Base-by-base conservation (phyloP, 257 asterid genomes). In the Cruciata laevipes region DNA sequence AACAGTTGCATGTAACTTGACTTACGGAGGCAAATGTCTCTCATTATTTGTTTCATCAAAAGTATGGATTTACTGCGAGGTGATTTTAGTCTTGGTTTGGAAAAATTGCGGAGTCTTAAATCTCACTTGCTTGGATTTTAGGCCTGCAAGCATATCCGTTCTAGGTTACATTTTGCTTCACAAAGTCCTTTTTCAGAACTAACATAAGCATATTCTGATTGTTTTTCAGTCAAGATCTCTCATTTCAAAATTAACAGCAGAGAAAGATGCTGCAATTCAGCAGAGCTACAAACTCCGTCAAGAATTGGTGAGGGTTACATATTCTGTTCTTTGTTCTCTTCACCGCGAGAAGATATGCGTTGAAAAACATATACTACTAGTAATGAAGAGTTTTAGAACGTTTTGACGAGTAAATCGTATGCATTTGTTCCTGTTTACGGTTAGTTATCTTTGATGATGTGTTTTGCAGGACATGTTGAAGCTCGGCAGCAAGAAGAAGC, bases 191-290 rank as follows among this genome's bases (percentile, higher is more conserved):
- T 66, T 69, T 32, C 35, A 47, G 37, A 65, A 17, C 71, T 69
- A 65, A 68, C 11, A 20, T 24, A 35, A 33, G 63, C 64, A 61
- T 56, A 21, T 68, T 24, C n/a, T 77, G 42, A 49, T 24, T 49
- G n/a, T 59, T 60, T 60, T 66, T 67, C 77, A 90, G 97, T 83
- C 75, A 56, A 85, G 81, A 65, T 80, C 96, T 27, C 80, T 77
- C 37, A 78, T 86, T 73, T 76, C 89, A 16, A 90, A 81, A 67
- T 74, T 85, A 80, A 79, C 89, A 0, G 89, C 83, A 82, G 97
- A 90, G 77, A 88, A 86, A 77, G 70, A 79, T 58, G 81, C 83
- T 68, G 95, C 95, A 40, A 47, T 78, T 78, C 92, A 86, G 62
- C 89, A 74, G 35, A 75, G 75, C 32, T 84, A 68, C 76, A 87